Conservation (phyloP, 805 yeast species). For the Priceomyces carsonii region DNA sequence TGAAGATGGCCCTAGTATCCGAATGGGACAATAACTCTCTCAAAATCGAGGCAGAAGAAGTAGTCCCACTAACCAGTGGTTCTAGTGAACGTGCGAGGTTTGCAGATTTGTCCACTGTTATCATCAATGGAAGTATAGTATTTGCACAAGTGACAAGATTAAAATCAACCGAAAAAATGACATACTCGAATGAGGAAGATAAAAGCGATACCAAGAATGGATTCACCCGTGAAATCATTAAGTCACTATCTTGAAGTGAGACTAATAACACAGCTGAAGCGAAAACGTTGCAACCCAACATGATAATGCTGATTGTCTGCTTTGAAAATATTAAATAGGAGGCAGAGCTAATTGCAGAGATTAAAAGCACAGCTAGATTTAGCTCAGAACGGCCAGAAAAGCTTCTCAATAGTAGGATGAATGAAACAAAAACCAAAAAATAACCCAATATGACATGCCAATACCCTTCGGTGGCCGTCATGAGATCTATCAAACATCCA, state of each 20-base stretch:
- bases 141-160: constrained; percentile 10
- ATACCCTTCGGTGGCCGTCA: constrained; percentile 20
- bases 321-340: not conserved
- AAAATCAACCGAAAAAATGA: constrained; percentile 15
- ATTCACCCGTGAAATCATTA: constrained; percentile 14
- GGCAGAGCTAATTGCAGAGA: constrained; percentile 1
- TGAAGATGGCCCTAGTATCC: constrained; percentile 87
- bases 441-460: constrained; percentile 14
- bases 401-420: constrained; percentile 4
- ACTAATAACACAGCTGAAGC: constrained; percentile 24
- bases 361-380: constrained; percentile 2
- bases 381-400: constrained; percentile 5
- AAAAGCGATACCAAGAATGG: constrained; percentile 19
- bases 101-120: constrained; percentile 16
- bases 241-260: constrained; percentile 22
- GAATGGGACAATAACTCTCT: constrained; percentile 34
- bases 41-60: constrained; percentile 18
- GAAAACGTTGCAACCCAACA: constrained; percentile 26
- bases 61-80: not conserved
- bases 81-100: not conserved
- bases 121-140: constrained; percentile 20
- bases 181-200: constrained; percentile 19
- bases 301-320: constrained; percentile 13
- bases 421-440: constrained; percentile 5
- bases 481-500: constrained; percentile 25